Percentiles rank a stretch among this genome's conserved stretches.
Evolutionary conservation across 1,284 basidiomycete species (phyloP).

Genomic region (Cystobasidiaceae sp.): DNA sequence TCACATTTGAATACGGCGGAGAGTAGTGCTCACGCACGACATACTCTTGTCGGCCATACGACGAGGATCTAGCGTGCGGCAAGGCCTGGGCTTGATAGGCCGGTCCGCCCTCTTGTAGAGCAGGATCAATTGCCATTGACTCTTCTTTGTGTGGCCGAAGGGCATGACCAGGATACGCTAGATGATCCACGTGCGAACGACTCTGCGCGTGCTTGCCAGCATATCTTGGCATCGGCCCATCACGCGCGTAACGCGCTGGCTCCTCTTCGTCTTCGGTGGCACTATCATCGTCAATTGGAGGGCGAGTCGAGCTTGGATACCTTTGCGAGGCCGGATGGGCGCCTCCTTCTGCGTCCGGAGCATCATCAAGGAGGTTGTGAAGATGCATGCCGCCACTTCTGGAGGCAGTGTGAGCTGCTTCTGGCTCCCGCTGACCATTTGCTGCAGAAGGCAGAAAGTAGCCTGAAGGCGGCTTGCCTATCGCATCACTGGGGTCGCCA

Average conservation of each 20-base stretch:
- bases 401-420: background rate
- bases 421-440: background rate
- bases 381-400: constrained; percentile 25
- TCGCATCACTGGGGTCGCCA: background rate
- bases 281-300: constrained; percentile 13
- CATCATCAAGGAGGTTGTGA: constrained; percentile 27
- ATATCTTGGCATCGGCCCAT: too few relatives aligned
- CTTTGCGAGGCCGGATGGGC: background rate
- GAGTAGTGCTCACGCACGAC: background rate
- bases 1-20: background rate
- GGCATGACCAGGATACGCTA: background rate
- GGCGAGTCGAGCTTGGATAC: background rate
- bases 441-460: constrained; percentile 15
- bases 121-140: background rate
- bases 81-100: background rate
- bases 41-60: background rate
- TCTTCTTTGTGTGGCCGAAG: constrained; percentile 10
- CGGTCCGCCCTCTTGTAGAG: background rate
- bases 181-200: background rate
- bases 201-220: background rate
- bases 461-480: constrained; percentile 9
- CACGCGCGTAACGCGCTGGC: constrained; percentile 13
- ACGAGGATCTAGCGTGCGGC: constrained; percentile 1
- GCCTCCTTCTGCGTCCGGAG: constrained; percentile 27
- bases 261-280: constrained; percentile 29